These are phyloP conservation scores for Dalechampia spathulata DNA, from an alignment of 441 rosid species.

Conservation along the genomic window DNA sequence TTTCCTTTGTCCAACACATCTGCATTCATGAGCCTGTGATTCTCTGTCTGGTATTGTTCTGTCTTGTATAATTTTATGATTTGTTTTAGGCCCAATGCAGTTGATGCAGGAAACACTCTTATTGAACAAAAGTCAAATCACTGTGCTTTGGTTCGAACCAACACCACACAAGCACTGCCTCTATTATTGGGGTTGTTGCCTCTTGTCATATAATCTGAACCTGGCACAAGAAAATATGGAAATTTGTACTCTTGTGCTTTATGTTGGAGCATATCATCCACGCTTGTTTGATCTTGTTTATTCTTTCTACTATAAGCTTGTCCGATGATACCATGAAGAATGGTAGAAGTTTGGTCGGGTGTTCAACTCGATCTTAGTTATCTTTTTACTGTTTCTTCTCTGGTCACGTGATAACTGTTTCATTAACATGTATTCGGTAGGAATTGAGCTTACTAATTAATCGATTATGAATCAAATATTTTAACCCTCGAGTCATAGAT, in stretches of 20 bases:
- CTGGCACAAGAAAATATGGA: conserved; percentile 4
- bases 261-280: conserved; percentile 2
- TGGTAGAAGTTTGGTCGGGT: too few species aligned
- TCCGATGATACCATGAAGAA: too few species aligned
- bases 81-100: conserved; percentile 19
- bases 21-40: not conserved
- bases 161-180: conserved; percentile 13
- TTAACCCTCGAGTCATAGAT: too few species aligned
- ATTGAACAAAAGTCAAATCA: conserved; percentile 16
- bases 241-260: conserved; percentile 13
- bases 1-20: not conserved
- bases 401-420: too few species aligned
- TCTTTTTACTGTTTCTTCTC: too few species aligned
- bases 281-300: not conserved
- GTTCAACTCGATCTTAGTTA: too few species aligned
- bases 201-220: conserved; percentile 8
- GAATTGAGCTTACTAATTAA: too few species aligned
- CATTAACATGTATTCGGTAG: too few species aligned
- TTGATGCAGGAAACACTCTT: conserved; percentile 19
- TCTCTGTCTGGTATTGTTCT: not conserved
- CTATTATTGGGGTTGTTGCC: conserved; percentile 13
- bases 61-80: not conserved
- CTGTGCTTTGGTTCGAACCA: conserved; percentile 17
- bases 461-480: too few species aligned
- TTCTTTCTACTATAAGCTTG: too few species aligned